These are phyloP conservation scores for Cantharellus anzutake DNA, from an alignment of 768 basidiomycete species.

Conservation along the genomic window DNA sequence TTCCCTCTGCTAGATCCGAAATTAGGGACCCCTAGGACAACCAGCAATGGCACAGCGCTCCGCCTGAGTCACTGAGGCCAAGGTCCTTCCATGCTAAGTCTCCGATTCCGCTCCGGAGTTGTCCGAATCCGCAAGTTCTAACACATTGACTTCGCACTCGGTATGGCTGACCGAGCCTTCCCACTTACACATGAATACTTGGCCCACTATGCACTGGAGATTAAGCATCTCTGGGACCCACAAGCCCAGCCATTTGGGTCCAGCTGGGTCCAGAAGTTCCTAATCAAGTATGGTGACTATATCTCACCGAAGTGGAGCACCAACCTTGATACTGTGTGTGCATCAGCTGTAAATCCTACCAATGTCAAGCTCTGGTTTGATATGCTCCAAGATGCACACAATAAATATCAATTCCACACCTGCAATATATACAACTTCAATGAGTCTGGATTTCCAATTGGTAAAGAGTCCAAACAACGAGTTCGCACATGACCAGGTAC, in stretches of 20 bases:
- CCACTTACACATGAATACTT: not conserved
- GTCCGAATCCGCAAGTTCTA: too few relatives aligned
- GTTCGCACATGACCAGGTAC: too few relatives aligned
- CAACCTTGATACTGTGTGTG: not conserved
- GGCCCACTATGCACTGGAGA: not conserved
- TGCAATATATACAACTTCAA: not conserved
- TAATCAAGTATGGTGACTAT: not conserved
- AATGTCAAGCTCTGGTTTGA: not conserved
- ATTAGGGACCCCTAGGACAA: too few relatives aligned
- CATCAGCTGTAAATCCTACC: not conserved
- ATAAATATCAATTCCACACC: not conserved
- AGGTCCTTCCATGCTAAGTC: too few relatives aligned
- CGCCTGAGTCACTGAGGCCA: too few relatives aligned
- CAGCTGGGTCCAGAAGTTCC: not conserved
- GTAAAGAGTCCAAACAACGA: too few relatives aligned
- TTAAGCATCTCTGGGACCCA: not conserved
- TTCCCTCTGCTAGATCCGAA: too few relatives aligned
- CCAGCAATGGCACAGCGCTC: too few relatives aligned
- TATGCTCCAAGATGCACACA: not conserved
- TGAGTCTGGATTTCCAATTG: not conserved
- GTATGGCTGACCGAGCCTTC: not conserved
- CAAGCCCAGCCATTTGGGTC: not conserved
- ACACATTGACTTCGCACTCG: not conserved
- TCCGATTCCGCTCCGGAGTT: too few relatives aligned
- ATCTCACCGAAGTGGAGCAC: not conserved